Evolutionary conservation across 495 filamentous ascomycete genomes (phyloP).

Genomic region (Penicillium robsamsonii): DNA sequence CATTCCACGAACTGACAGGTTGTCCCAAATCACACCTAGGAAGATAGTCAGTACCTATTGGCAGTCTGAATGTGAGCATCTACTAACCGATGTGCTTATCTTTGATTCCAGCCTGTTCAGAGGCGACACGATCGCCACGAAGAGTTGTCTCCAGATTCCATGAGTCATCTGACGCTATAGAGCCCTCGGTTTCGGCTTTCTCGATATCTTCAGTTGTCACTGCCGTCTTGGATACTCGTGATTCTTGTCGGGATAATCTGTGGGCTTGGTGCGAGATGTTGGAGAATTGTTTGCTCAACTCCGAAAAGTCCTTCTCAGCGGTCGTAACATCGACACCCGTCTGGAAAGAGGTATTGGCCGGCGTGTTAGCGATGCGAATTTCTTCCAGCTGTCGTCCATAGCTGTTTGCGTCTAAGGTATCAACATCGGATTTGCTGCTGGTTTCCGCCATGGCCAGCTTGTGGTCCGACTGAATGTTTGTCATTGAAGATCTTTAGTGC

Average conservation of each 20-base stretch:
- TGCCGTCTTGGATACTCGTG: constrained; percentile 39
- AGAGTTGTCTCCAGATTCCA: constrained; percentile 73
- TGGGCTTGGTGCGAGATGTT: constrained; percentile 57
- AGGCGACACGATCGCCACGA: constrained; percentile 64
- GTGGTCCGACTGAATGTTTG: constrained; percentile 16
- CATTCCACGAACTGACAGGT: constrained; percentile 72
- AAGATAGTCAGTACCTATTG: constrained; percentile 1
- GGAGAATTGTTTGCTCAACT: constrained; percentile 71
- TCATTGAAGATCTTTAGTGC: neutral
- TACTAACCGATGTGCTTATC: constrained; percentile 65
- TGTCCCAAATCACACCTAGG: constrained; percentile 72
- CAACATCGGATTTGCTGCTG: constrained; percentile 27
- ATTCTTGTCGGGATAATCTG: constrained; percentile 42
- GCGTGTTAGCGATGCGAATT: constrained; percentile 30
- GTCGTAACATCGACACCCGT: constrained; percentile 64
- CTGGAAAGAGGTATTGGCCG: constrained; percentile 46
- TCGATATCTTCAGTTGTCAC: constrained; percentile 45
- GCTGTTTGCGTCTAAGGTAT: constrained; percentile 22
- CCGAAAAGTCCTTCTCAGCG: constrained; percentile 74
- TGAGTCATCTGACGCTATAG: constrained; percentile 50
- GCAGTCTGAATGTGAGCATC: neutral
- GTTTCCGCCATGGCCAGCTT: constrained; percentile 17
- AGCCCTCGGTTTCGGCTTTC: constrained; percentile 42
- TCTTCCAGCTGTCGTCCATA: constrained; percentile 37
- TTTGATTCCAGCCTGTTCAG: constrained; percentile 72